A percentile compares a stretch with the other conserved stretches of the same genome.
phyloP scores from a whole-genome alignment of 768 basidiomycete species.

The Hydnum rufescens region DNA sequence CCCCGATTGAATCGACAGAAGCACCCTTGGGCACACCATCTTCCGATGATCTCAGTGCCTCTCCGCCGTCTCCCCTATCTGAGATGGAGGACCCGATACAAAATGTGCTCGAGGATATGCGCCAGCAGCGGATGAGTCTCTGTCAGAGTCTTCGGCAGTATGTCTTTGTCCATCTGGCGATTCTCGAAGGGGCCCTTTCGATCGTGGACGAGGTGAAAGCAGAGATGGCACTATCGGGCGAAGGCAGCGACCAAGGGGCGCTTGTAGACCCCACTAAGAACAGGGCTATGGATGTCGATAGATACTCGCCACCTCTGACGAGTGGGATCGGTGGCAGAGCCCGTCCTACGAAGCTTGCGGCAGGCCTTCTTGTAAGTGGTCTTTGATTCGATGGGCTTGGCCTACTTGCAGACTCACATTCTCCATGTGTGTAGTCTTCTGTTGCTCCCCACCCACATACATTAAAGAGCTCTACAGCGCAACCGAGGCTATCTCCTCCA shows the following conservation, averaged over 20 bases:
- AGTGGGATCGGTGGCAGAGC: too few relatives aligned
- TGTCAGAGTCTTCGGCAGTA: conserved; percentile 92
- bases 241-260: too few relatives aligned
- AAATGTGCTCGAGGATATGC: conserved; percentile 76
- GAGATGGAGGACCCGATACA: conserved; percentile 58
- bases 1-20: neutral
- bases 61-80: conserved; percentile 34
- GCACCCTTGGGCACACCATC: too few relatives aligned
- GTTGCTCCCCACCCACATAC: neutral
- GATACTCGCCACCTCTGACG: too few relatives aligned
- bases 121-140: conserved; percentile 89
- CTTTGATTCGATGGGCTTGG: too few relatives aligned
- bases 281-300: too few relatives aligned
- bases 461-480: neutral
- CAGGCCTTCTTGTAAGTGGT: too few relatives aligned
- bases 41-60: conserved; percentile 15
- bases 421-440: too few relatives aligned
- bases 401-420: neutral
- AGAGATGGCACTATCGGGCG: neutral
- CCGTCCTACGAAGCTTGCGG: too few relatives aligned
- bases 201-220: conserved; percentile 51
- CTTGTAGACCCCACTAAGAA: too few relatives aligned
- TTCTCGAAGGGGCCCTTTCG: conserved; percentile 63
- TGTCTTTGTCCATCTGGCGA: conserved; percentile 75
- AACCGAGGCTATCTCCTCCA: neutral